Conservation (phyloP, 805 yeast genomes). For the Suhomyces pyralidae region DNA sequence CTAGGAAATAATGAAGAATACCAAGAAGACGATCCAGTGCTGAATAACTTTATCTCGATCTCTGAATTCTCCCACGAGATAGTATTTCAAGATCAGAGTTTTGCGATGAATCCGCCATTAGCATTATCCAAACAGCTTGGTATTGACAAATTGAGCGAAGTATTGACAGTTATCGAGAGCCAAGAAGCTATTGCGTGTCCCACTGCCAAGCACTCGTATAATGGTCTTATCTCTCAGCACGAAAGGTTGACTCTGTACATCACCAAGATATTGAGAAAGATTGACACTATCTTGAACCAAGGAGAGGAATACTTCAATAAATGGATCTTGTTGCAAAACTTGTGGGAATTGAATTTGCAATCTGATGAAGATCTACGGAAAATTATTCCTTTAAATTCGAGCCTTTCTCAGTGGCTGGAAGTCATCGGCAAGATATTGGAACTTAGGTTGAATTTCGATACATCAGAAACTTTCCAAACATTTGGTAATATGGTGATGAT, state of each 20-base stretch:
- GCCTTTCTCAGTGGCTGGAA: constrained; percentile 46
- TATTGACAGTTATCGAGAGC: constrained; percentile 16
- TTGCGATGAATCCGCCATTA: constrained; percentile 41
- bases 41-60: not conserved
- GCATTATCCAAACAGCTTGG: constrained; percentile 32
- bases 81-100: constrained; percentile 31
- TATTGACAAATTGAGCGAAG: constrained; percentile 16
- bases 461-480: constrained; percentile 33
- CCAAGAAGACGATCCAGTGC: not conserved
- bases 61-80: constrained; percentile 27
- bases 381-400: constrained; percentile 16
- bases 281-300: constrained; percentile 29
- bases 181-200: constrained; percentile 10
- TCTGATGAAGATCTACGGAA: constrained; percentile 35
- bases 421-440: constrained; percentile 42
- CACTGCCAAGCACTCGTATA: not conserved
- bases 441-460: constrained; percentile 49
- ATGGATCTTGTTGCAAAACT: constrained; percentile 56
- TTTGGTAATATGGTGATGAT: constrained; percentile 42
- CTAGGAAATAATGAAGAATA: not conserved
- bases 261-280: constrained; percentile 7
- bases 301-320: constrained; percentile 38
- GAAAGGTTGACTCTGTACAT: not conserved
- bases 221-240: not conserved
- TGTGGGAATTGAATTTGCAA: constrained; percentile 54